Conservation (phyloP, 1,284 basidiomycete species). For the Naganishia albida region DNA sequence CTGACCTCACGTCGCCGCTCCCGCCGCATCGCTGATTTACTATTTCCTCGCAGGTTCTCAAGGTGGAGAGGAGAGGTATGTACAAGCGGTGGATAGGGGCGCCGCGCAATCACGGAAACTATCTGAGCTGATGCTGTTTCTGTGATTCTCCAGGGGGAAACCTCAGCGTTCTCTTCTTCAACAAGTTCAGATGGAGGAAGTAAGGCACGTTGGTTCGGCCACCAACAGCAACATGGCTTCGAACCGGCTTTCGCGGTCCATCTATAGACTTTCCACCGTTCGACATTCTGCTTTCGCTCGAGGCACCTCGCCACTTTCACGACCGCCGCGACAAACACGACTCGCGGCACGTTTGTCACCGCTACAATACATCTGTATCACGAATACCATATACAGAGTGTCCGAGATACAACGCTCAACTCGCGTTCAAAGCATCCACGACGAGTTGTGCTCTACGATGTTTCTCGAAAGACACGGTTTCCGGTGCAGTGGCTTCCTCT, state of each 20-base stretch:
- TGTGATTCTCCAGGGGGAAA: constrained; percentile 3
- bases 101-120: too few relatives aligned
- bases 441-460: constrained; percentile 22
- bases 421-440: constrained; percentile 12
- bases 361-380: neutral
- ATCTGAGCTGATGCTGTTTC: neutral
- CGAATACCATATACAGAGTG: neutral
- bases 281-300: constrained; percentile 3
- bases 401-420: neutral
- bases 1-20: too few relatives aligned
- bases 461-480: constrained; percentile 16
- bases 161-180: constrained; percentile 16
- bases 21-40: neutral
- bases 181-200: constrained; percentile 27
- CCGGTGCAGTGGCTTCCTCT: neutral
- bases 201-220: neutral
- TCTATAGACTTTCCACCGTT: neutral
- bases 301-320: neutral
- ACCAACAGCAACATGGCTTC: neutral
- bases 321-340: neutral
- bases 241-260: neutral
- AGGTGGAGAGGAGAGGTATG: constrained; percentile 24
- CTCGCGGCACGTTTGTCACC: neutral
- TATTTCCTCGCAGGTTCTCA: constrained; percentile 1
- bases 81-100: neutral